A percentile compares a stretch with the other conserved stretches of the same genome.
phyloP scores from a whole-genome alignment of 768 basidiomycete species.

The Naganishia vaughanmartiniae region DNA sequence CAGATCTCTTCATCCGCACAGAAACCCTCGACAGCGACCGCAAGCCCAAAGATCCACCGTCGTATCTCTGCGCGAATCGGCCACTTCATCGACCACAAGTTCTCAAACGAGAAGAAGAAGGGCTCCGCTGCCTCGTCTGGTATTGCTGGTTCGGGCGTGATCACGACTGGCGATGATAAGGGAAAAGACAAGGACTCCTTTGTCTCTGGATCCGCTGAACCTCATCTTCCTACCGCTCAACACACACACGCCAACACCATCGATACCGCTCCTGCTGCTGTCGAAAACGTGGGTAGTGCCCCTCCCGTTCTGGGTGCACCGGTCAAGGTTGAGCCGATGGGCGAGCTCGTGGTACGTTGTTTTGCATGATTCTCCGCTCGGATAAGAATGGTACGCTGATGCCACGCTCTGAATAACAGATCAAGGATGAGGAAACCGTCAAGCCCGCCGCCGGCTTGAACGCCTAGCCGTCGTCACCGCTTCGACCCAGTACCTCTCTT shows the following conservation, averaged over 20 bases:
- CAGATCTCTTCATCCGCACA: conserved; percentile 12
- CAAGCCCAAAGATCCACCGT: conserved; percentile 28
- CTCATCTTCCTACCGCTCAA: background rate
- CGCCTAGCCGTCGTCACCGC: background rate
- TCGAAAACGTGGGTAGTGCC: background rate
- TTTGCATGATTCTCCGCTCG: background rate
- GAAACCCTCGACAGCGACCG: background rate
- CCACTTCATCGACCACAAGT: conserved; percentile 26
- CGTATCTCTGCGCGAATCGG: conserved; percentile 31
- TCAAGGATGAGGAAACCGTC: conserved; percentile 3
- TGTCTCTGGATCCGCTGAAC: conserved; percentile 10
- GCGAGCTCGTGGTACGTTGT: background rate
- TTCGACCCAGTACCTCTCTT: too few relatives aligned
- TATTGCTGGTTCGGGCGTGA: background rate
- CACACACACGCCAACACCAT: background rate
- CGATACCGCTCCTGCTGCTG: background rate
- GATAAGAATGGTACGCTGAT: background rate
- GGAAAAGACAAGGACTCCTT: conserved; percentile 11
- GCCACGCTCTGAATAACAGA: background rate
- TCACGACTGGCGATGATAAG: background rate
- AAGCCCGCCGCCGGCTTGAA: background rate
- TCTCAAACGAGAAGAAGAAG: conserved; percentile 27
- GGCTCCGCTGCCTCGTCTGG: background rate
- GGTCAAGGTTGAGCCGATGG: conserved; percentile 22
- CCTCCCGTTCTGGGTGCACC: conserved; percentile 2